Evolutionary conservation across 2,329 filamentous ascomycete genomes (phyloP), one percentile per base, ranked within the genome.

Genomic region (Botrytis deweyae): DNA sequence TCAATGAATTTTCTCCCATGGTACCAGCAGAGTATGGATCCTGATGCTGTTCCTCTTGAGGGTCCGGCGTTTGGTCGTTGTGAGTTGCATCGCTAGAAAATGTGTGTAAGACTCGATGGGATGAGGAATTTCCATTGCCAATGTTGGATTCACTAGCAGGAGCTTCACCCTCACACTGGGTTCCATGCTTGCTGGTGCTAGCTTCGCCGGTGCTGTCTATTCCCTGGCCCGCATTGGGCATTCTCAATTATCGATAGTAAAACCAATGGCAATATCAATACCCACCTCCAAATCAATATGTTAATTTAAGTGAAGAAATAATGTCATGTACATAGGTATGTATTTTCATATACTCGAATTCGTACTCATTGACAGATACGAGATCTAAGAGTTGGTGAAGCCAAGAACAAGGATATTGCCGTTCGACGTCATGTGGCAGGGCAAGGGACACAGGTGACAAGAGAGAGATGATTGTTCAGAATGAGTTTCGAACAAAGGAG

Each of bases 1-100:
- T 77, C 49, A 78, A 73, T 52, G 78, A 77, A 65, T 76, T 71
- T n/a, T 76, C 75, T 42, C 65, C 77, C 58, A 74, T 67, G 7
- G 64, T 46, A 16, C 55, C 42, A 9, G 52, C 64, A 38, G 64
- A 68, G 36, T 69, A 68, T 14, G 64, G 64, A 62, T 49, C 42
- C 33, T 69, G 71, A 33, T 25, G 42, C 58, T 62, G 71, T 36
- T 69, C 64, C n/a, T 68, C 64, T 36, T 12, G 64, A 18, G 33
- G 12, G 18, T 36, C n/a, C 3, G 20, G 40, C 29, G 18, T 14
- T 18, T 69, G 64, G 6, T 25, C 22, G 33, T 72, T 69, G 20
- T 33, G 18, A 18, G n/a, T 42, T 14, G 4, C 33, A 61, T 69
- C 18, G 71, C 33, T 55, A 61, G 64, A 72, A 40, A 72, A 72